Evolutionary conservation across 768 basidiomycete species (phyloP).

Genomic region (Trametes cingulata): DNA sequence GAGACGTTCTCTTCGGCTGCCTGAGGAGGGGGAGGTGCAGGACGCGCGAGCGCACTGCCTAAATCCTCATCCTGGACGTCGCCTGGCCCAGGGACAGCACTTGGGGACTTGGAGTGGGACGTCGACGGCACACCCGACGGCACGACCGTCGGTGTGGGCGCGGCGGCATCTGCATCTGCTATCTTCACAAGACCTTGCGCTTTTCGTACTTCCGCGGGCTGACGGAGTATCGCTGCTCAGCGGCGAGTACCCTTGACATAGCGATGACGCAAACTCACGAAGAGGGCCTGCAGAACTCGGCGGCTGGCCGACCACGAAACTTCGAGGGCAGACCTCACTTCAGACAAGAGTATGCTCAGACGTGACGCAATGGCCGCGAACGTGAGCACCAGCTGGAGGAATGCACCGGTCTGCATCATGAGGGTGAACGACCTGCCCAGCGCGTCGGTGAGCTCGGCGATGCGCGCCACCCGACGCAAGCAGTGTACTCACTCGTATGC

Average conservation of each 20-base stretch:
- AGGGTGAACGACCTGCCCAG: constrained; percentile 55
- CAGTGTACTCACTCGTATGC: constrained; percentile 51
- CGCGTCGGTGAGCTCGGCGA: background rate
- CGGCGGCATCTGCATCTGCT: background rate
- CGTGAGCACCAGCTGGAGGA: constrained; percentile 65
- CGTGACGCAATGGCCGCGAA: constrained; percentile 65
- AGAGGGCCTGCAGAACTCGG: constrained; percentile 32
- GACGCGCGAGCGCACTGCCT: constrained; percentile 15
- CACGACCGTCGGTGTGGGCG: background rate
- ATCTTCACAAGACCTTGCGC: background rate
- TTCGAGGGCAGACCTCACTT: constrained; percentile 44
- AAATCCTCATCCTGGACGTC: constrained; percentile 24
- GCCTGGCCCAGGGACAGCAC: background rate
- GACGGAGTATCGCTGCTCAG: background rate
- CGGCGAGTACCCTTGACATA: background rate
- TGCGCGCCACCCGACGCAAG: background rate
- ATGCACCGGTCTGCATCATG: constrained; percentile 72
- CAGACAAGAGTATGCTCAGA: constrained; percentile 45
- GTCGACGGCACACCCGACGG: background rate
- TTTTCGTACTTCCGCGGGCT: background rate
- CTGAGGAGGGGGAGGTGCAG: background rate
- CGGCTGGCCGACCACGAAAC: constrained; percentile 30
- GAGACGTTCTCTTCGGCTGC: background rate
- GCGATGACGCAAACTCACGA: constrained; percentile 32
- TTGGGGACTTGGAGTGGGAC: background rate